Evolutionary conservation across 2,329 filamentous ascomycete genomes (phyloP).

Genomic region (Aspergillus cejpii): DNA sequence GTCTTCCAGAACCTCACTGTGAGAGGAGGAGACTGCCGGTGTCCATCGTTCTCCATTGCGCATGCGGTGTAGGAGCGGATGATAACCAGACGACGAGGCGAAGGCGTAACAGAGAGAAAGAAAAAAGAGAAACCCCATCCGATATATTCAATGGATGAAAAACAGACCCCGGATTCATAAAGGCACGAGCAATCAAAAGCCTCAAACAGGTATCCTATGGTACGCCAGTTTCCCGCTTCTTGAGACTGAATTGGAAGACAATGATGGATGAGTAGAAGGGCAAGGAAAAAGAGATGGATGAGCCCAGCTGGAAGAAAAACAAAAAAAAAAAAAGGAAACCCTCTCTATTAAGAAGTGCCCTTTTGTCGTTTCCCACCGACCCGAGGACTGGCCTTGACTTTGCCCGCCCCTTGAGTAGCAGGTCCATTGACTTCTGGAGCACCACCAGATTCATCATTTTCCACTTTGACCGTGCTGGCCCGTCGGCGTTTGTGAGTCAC

Average conservation of each 20-base stretch:
- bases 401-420: conserved; percentile 29
- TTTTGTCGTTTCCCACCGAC: conserved; percentile 45
- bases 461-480: conserved; percentile 54
- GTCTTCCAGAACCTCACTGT: conserved; percentile 1
- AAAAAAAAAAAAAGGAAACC: conserved; percentile 11
- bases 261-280: conserved; percentile 5
- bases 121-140: conserved; percentile 17
- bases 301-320: conserved; percentile 7
- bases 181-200: conserved; percentile 7
- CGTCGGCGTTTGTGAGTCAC: conserved; percentile 54
- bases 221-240: conserved; percentile 27
- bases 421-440: conserved; percentile 46
- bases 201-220: conserved; percentile 25
- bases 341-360: conserved; percentile 30
- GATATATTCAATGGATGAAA: conserved; percentile 20
- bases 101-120: conserved; percentile 9
- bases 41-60: conserved; percentile 2
- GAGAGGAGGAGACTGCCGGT: conserved; percentile 2
- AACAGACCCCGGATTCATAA: conserved; percentile 5
- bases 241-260: conserved; percentile 10
- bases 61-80: neutral
- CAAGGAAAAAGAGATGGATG: conserved; percentile 8
- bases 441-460: conserved; percentile 46
- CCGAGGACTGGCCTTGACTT: conserved; percentile 45
- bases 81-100: neutral